These are phyloP conservation scores for Chlamydomonas reinhardtii DNA, from an alignment of 163 green algal genomes.

Conservation along the genomic window DNA sequence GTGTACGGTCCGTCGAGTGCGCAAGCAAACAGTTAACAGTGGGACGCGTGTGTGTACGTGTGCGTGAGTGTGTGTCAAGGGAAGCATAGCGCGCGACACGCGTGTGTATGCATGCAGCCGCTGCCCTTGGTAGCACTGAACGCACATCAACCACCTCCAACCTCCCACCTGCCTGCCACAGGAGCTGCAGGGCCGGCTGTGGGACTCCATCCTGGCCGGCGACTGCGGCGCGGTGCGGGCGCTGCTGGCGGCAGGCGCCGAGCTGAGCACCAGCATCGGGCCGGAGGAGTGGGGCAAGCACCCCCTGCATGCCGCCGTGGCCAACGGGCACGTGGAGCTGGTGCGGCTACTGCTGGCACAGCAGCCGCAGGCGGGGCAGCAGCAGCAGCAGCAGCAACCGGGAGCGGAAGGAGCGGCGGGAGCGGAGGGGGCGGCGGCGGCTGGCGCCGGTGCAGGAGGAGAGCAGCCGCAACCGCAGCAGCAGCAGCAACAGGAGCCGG, in stretches of 20 bases:
- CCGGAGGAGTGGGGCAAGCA: constrained; percentile 53
- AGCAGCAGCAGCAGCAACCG: neutral
- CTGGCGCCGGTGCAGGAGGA: neutral
- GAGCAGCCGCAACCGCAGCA: too few relatives aligned
- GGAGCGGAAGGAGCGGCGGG: neutral
- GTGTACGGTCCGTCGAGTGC: too few relatives aligned
- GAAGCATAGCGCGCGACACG: too few relatives aligned
- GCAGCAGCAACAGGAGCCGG: too few relatives aligned
- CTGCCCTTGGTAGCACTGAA: too few relatives aligned
- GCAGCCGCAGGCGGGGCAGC: neutral
- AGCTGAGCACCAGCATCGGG: constrained; percentile 42
- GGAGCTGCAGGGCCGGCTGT: constrained; percentile 58
- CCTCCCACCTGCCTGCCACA: neutral
- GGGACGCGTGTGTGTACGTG: too few relatives aligned
- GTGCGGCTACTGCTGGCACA: constrained; percentile 42
- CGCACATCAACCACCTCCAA: too few relatives aligned
- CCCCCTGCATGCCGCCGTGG: constrained; percentile 56
- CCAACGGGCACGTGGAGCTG: constrained; percentile 49
- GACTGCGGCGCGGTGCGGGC: neutral
- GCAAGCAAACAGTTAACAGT: too few relatives aligned
- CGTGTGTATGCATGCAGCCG: too few relatives aligned
- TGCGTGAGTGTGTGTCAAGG: too few relatives aligned
- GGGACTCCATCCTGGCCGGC: constrained; percentile 53
- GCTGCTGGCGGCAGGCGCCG: constrained; percentile 33
- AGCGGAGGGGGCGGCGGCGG: neutral